Conservation (phyloP, 495 filamentous ascomycete species). For the Aspergillus incahuasiensis region DNA sequence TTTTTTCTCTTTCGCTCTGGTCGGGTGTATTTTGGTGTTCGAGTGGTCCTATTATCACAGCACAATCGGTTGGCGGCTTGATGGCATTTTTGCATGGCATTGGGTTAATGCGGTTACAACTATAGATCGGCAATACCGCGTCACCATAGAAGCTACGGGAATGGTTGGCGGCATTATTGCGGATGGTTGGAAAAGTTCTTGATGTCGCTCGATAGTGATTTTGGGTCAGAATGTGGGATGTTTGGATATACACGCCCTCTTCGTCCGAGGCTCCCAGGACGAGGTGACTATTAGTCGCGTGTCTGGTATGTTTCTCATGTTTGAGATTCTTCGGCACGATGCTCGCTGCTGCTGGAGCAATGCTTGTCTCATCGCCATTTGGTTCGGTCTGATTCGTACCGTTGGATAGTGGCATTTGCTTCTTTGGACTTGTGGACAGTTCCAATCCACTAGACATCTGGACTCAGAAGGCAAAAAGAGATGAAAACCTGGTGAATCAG, state of each 20-base stretch:
- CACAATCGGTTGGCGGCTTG: conserved; percentile 19
- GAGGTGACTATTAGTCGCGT: neutral
- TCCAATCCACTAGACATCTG: conserved; percentile 4
- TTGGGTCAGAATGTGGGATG: conserved; percentile 10
- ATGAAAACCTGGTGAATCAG: neutral
- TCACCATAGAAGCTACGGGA: conserved; percentile 25
- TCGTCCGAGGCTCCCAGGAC: neutral
- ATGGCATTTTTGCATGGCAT: conserved; percentile 20
- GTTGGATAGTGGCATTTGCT: neutral
- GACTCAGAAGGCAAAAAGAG: neutral
- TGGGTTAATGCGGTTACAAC: conserved; percentile 16
- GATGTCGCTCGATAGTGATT: conserved; percentile 15
- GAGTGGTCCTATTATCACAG: conserved; percentile 18
- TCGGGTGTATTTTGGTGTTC: conserved; percentile 20
- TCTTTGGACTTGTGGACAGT: conserved; percentile 2
- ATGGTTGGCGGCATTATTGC: conserved; percentile 14
- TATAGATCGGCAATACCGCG: conserved; percentile 24
- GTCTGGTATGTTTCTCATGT: neutral
- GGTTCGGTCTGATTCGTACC: neutral
- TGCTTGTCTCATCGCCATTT: neutral
- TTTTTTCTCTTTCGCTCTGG: conserved; percentile 13
- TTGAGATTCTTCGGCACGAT: conserved; percentile 1
- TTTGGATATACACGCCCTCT: conserved; percentile 10
- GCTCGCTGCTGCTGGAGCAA: neutral
- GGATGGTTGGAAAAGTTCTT: conserved; percentile 20